A percentile compares a stretch with the other conserved stretches of the same genome.
Conservation (phyloP, 148 eudicot species). For the Vaccinium darrowii region DNA sequence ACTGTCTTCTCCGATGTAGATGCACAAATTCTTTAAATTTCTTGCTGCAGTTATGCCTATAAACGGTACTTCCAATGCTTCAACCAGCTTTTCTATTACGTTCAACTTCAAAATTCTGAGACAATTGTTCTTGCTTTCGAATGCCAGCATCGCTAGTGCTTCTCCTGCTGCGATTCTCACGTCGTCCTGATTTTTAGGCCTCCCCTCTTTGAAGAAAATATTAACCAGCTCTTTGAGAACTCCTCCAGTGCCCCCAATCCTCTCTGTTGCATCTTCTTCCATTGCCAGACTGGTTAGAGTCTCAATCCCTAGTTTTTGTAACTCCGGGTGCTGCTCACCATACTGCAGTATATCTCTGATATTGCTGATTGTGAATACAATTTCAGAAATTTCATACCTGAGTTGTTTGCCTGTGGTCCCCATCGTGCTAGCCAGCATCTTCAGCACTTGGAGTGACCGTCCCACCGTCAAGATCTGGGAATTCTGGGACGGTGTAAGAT, state of each 20-base stretch:
- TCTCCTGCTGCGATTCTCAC: slow-evolving; percentile 77
- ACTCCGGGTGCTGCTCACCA: slow-evolving; percentile 57
- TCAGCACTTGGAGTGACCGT: slow-evolving; percentile 66
- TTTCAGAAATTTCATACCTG: slow-evolving; percentile 1
- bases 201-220: slow-evolving; percentile 53
- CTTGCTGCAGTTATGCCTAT: slow-evolving; percentile 59
- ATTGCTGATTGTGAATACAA: slow-evolving; percentile 35
- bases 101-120: slow-evolving; percentile 41
- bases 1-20: slow-evolving; percentile 51
- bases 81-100: slow-evolving; percentile 37
- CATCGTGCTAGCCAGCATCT: slow-evolving; percentile 69
- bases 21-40: slow-evolving; percentile 68
- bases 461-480: slow-evolving; percentile 63
- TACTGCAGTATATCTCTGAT: slow-evolving; percentile 63
- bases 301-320: slow-evolving; percentile 71
- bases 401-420: slow-evolving; percentile 39
- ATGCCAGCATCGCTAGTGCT: slow-evolving; percentile 67
- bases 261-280: too few relatives aligned
- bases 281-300: slow-evolving; percentile 64
- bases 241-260: too few relatives aligned
- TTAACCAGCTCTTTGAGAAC: slow-evolving; percentile 58
- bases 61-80: slow-evolving; percentile 46
- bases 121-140: slow-evolving; percentile 57
- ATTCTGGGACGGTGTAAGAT: slow-evolving; percentile 47
- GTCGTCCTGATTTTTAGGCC: slow-evolving; percentile 24